These are phyloP conservation scores for Nasturtium officinale DNA, from an alignment of 345 rosid species.

Conservation along the genomic window DNA sequence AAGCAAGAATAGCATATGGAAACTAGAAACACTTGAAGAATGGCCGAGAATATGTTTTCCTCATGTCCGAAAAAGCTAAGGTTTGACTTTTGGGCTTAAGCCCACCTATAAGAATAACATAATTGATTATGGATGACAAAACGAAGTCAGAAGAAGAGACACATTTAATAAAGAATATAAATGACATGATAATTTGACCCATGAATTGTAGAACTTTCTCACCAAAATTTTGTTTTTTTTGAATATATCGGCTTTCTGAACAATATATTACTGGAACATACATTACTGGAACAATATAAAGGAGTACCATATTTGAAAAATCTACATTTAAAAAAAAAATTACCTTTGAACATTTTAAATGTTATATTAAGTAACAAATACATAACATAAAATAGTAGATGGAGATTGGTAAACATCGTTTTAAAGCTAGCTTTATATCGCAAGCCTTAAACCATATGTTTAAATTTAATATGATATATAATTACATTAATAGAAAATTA, in stretches of 20 bases:
- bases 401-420: not conserved
- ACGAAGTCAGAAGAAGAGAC: not conserved
- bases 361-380: not conserved
- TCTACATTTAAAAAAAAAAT: too few species aligned
- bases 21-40: not conserved
- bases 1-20: not conserved
- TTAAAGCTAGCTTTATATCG: not conserved
- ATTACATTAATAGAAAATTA: not conserved
- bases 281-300: too few species aligned
- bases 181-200: not conserved
- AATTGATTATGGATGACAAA: not conserved
- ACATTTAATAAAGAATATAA: not conserved
- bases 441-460: not conserved
- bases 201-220: not conserved
- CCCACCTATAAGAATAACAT: conserved; percentile 13
- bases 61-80: not conserved
- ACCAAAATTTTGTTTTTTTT: not conserved
- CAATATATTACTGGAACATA: not conserved
- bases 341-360: not conserved
- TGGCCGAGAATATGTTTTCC: not conserved
- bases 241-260: not conserved
- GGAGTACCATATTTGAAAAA: too few species aligned
- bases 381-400: not conserved
- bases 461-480: not conserved
- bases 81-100: not conserved